Evolutionary conservation across 169 alveolate species (phyloP).

Genomic region (Blepharisma undulans): DNA sequence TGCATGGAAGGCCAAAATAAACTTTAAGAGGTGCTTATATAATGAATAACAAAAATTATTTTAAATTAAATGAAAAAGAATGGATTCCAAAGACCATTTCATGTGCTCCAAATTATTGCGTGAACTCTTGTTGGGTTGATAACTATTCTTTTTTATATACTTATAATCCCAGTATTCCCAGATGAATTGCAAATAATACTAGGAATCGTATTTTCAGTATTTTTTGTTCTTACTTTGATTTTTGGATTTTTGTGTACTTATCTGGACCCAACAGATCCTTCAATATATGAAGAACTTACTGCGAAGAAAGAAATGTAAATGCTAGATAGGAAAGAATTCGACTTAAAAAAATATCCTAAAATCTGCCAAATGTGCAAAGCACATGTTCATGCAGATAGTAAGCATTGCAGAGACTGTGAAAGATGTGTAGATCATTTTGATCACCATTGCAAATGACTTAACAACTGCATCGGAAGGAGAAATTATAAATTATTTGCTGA

Average conservation of each 20-base stretch:
- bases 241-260: conserved; percentile 26
- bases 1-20: conserved; percentile 11
- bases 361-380: conserved; percentile 52
- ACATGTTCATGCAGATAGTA: conserved; percentile 50
- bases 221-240: neutral
- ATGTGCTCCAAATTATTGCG: neutral
- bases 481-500: conserved; percentile 41
- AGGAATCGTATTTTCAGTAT: neutral
- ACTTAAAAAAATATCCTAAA: neutral
- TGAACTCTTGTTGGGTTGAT: neutral
- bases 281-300: neutral
- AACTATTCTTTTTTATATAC: neutral
- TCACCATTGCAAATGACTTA: conserved; percentile 62
- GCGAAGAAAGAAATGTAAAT: conserved; percentile 9
- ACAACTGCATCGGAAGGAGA: conserved; percentile 64
- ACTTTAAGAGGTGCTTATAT: neutral
- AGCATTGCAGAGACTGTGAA: conserved; percentile 57
- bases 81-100: conserved; percentile 38
- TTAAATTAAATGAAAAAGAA: neutral
- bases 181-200: neutral
- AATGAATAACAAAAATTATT: too few relatives aligned
- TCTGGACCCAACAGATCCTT: conserved; percentile 50
- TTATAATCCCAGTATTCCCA: neutral
- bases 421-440: conserved; percentile 49
- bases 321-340: neutral